Evolutionary conservation across 768 basidiomycete species (phyloP).

Genomic region (Tricholoma hemisulphureum): DNA sequence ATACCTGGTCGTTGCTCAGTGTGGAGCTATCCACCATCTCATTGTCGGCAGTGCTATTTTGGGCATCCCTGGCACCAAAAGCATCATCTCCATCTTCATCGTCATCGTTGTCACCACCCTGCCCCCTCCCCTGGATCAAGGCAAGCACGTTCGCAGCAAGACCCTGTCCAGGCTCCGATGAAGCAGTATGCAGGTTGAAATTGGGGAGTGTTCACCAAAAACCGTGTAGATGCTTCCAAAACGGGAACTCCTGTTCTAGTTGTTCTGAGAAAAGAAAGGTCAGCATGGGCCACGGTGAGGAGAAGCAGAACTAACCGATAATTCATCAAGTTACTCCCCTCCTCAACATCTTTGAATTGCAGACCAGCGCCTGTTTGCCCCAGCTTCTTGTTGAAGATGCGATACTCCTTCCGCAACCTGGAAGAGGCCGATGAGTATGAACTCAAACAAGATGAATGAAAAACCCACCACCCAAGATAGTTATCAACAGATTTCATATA

Average conservation of each 20-base stretch:
- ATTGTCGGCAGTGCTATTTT: no score
- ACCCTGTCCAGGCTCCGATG: slow-evolving; percentile 9
- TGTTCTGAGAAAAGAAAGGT: neutral
- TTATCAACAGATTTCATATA: neutral
- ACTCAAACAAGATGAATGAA: neutral
- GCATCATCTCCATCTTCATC: no score
- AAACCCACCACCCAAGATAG: neutral
- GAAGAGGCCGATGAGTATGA: neutral
- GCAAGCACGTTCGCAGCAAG: neutral
- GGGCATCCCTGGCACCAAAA: neutral
- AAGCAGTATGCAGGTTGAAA: slow-evolving; percentile 7
- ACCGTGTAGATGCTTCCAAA: neutral
- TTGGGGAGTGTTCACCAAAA: slow-evolving; percentile 8
- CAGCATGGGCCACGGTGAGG: neutral
- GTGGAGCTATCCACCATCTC: neutral
- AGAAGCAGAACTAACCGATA: neutral
- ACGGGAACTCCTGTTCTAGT: neutral
- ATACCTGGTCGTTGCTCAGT: neutral
- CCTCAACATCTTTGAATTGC: neutral
- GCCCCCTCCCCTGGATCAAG: neutral
- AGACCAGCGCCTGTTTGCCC: neutral
- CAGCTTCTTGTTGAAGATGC: neutral
- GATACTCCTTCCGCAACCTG: neutral
- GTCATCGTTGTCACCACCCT: neutral
- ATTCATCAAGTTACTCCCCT: neutral